Evolutionary conservation across 2,329 filamentous ascomycete genomes (phyloP).

Genomic region (Aspergillus thermomutatus): DNA sequence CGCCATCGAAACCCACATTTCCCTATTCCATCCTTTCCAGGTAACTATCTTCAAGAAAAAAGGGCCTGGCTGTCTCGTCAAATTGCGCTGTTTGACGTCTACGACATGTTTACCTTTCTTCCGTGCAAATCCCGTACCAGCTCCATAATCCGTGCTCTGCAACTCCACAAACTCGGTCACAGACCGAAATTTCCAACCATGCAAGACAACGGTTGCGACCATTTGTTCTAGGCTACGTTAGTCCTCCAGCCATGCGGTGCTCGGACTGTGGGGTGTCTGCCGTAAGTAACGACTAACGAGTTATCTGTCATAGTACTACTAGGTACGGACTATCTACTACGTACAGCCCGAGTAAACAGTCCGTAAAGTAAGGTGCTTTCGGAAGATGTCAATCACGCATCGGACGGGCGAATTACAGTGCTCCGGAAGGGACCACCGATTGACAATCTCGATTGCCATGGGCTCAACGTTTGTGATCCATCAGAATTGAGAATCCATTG

Average conservation of each 20-base stretch:
- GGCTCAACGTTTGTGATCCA: background rate
- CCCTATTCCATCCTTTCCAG: background rate
- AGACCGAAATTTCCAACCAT: constrained; percentile 3
- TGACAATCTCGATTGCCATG: background rate
- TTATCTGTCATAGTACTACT: background rate
- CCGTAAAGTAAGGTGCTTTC: background rate
- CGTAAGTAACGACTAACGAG: background rate
- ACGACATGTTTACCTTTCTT: background rate
- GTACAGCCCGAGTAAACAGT: background rate
- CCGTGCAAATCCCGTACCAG: background rate
- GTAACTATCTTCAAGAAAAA: background rate
- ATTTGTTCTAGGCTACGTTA: constrained; percentile 4
- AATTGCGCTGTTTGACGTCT: background rate
- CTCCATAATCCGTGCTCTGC: background rate
- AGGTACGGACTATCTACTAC: background rate
- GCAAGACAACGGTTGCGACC: constrained; percentile 14
- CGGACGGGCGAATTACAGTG: background rate
- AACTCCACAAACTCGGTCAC: background rate
- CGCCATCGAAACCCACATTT: background rate
- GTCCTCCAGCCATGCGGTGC: background rate
- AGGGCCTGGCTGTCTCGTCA: background rate
- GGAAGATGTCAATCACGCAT: background rate
- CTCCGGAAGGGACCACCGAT: background rate
- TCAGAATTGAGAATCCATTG: background rate
- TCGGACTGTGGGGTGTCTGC: background rate